Percentiles rank a stretch among this genome's conserved stretches.
Evolutionary conservation across 768 basidiomycete species (phyloP).

Genomic region (Boletus sp.): DNA sequence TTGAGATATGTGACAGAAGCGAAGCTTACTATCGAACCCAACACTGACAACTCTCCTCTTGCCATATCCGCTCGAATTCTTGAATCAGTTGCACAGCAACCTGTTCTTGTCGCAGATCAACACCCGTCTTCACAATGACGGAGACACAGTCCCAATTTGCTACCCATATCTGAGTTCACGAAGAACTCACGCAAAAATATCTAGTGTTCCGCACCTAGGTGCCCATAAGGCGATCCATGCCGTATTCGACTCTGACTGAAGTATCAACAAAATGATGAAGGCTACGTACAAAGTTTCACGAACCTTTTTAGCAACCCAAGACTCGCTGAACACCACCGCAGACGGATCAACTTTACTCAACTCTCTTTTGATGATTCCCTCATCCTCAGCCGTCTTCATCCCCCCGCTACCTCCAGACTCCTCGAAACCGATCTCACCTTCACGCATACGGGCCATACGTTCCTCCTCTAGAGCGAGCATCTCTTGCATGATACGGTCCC

Average conservation of each 20-base stretch:
- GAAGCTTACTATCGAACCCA: conserved; percentile 86
- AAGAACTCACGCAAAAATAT: conserved; percentile 1
- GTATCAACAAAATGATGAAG: conserved; percentile 5
- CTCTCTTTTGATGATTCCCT: conserved; percentile 88
- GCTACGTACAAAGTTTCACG: conserved; percentile 3
- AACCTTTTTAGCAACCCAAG: conserved; percentile 92
- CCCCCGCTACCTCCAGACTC: conserved; percentile 42
- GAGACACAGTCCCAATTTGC: conserved; percentile 88
- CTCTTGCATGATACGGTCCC: conserved; percentile 96
- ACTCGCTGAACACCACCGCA: conserved; percentile 92
- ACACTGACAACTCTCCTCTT: conserved; percentile 86
- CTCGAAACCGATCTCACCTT: conserved; percentile 59
- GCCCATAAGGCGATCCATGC: conserved; percentile 92
- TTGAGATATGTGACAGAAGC: conserved; percentile 19
- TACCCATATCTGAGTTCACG: conserved; percentile 27
- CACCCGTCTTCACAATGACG: conserved; percentile 98
- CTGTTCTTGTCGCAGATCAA: conserved; percentile 95
- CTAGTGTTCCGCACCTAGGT: conserved; percentile 58
- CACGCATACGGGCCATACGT: conserved; percentile 89
- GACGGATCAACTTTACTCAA: conserved; percentile 95
- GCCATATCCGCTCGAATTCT: conserved; percentile 92
- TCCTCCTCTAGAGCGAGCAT: conserved; percentile 97
- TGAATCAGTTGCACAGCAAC: conserved; percentile 92
- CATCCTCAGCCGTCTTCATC: conserved; percentile 79
- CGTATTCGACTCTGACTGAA: conserved; percentile 70